A percentile compares a stretch with the other conserved stretches of the same genome.
Evolutionary conservation across 208 protist species (phyloP).

Genomic region (Phytomonas francai): DNA sequence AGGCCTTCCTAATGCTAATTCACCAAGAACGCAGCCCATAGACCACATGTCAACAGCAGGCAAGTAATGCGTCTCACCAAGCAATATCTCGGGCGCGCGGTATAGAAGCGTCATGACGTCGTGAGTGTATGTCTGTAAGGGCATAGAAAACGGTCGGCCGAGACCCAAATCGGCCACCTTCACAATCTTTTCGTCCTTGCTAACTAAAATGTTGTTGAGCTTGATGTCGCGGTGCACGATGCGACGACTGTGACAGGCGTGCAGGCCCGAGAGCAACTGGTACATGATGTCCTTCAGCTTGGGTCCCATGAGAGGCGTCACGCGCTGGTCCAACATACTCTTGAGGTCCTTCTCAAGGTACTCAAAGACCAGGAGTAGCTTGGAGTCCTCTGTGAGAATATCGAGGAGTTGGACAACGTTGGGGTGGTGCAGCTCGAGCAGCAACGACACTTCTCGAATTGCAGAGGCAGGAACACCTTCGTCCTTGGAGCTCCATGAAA

Average conservation of each 20-base stretch:
- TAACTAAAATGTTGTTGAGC: slow-evolving; percentile 85
- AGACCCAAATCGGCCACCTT: slow-evolving; percentile 92
- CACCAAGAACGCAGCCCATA: slow-evolving; percentile 92
- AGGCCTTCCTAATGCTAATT: slow-evolving; percentile 83
- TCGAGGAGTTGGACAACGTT: slow-evolving; percentile 93
- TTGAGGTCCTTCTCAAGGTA: slow-evolving; percentile 96
- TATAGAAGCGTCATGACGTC: slow-evolving; percentile 94
- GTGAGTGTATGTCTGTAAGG: slow-evolving; percentile 79
- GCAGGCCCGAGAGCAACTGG: slow-evolving; percentile 72
- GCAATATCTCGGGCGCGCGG: slow-evolving; percentile 90
- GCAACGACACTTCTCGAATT: slow-evolving; percentile 90
- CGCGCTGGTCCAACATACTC: slow-evolving; percentile 79
- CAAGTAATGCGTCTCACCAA: slow-evolving; percentile 83
- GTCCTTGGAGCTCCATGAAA: slow-evolving; percentile 62
- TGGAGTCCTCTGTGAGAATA: slow-evolving; percentile 89
- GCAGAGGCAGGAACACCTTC: slow-evolving; percentile 88
- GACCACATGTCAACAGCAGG: slow-evolving; percentile 91
- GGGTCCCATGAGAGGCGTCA: slow-evolving; percentile 36
- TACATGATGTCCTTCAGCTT: slow-evolving; percentile 74
- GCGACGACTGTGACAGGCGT: slow-evolving; percentile 79
- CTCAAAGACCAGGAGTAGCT: slow-evolving; percentile 96
- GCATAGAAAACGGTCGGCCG: slow-evolving; percentile 73
- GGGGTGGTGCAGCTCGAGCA: slow-evolving; percentile 85
- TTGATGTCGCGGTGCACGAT: slow-evolving; percentile 91
- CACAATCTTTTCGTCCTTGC: slow-evolving; percentile 49